Evolutionary conservation across 192 early-diverging fungal species (phyloP).

Genomic region (Entomortierella parvispora): DNA sequence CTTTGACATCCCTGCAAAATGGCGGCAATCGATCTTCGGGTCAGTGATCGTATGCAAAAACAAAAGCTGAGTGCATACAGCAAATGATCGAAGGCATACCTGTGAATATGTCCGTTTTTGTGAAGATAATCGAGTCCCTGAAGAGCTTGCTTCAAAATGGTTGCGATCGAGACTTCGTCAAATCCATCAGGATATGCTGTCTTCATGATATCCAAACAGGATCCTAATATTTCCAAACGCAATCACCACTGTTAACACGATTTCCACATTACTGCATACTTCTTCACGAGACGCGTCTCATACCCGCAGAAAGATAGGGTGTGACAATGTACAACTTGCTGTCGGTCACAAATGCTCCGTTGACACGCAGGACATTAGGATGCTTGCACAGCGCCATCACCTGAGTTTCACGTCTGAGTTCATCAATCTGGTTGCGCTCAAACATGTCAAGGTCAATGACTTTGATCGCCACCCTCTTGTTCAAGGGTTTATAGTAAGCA

Average conservation of each 20-base stretch:
- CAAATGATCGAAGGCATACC: slow-evolving; percentile 14
- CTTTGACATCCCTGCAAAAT: slow-evolving; percentile 69
- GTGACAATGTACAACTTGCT: slow-evolving; percentile 86
- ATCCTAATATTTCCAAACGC: too few relatives aligned
- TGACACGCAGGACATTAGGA: slow-evolving; percentile 84
- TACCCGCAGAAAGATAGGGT: slow-evolving; percentile 79
- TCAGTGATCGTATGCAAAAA: neutral
- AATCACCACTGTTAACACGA: too few relatives aligned
- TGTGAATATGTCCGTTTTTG: slow-evolving; percentile 73
- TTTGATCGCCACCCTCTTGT: slow-evolving; percentile 80
- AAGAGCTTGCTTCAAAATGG: slow-evolving; percentile 81
- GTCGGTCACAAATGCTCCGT: slow-evolving; percentile 85
- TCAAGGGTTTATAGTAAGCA: slow-evolving; percentile 78
- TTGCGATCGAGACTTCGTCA: slow-evolving; percentile 81
- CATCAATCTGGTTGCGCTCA: slow-evolving; percentile 93
- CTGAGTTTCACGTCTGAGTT: slow-evolving; percentile 85
- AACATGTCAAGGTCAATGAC: slow-evolving; percentile 92
- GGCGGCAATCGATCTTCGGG: too few relatives aligned
- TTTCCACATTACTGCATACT: too few relatives aligned
- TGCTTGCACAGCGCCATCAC: slow-evolving; percentile 90
- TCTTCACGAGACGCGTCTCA: too few relatives aligned
- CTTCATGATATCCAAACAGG: slow-evolving; percentile 91
- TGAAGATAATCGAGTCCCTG: slow-evolving; percentile 75
- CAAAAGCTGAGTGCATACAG: neutral
- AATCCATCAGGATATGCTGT: slow-evolving; percentile 84